Evolutionary conservation across 352 stramenopile species (phyloP).

Genomic region (Pythium myriotylum): DNA sequence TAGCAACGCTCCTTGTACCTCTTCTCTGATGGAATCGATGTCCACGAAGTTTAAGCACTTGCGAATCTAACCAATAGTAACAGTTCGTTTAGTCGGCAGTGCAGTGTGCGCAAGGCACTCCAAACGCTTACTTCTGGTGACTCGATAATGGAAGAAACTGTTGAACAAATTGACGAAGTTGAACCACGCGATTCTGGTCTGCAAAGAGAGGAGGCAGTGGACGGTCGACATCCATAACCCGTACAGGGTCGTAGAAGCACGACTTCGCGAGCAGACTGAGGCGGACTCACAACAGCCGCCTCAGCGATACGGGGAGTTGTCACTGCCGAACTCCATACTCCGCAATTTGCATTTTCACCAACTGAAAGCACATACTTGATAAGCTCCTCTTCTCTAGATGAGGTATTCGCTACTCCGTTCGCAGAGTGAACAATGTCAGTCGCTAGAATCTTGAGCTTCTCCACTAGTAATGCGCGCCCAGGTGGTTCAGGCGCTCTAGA

Average conservation of each 20-base stretch:
- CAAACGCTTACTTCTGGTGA: slow-evolving; percentile 42
- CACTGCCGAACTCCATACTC: slow-evolving; percentile 11
- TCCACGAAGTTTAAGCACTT: slow-evolving; percentile 65
- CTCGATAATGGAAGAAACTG: slow-evolving; percentile 57
- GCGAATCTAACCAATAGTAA: slow-evolving; percentile 35
- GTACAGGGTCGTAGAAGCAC: slow-evolving; percentile 55
- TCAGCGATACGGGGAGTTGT: slow-evolving; percentile 58
- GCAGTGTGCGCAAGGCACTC: no score
- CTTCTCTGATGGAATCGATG: slow-evolving; percentile 69
- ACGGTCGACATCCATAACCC: slow-evolving; percentile 35
- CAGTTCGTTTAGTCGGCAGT: no score
- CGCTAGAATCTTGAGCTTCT: slow-evolving; percentile 74
- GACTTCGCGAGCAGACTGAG: slow-evolving; percentile 14
- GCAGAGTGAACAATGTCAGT: slow-evolving; percentile 39
- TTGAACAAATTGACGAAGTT: slow-evolving; percentile 45
- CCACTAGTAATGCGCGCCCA: slow-evolving; percentile 61
- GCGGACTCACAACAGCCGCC: background rate
- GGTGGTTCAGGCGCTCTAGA: slow-evolving; percentile 60
- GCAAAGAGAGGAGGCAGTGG: slow-evolving; percentile 42
- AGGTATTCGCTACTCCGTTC: slow-evolving; percentile 17
- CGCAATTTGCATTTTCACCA: background rate
- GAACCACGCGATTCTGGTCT: slow-evolving; percentile 69
- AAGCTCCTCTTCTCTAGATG: slow-evolving; percentile 53
- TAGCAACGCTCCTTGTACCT: slow-evolving; percentile 55
- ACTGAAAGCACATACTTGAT: slow-evolving; percentile 59